Evolutionary conservation across 805 yeast genomes (phyloP).

Genomic region (Metschnikowia gelsemii): DNA sequence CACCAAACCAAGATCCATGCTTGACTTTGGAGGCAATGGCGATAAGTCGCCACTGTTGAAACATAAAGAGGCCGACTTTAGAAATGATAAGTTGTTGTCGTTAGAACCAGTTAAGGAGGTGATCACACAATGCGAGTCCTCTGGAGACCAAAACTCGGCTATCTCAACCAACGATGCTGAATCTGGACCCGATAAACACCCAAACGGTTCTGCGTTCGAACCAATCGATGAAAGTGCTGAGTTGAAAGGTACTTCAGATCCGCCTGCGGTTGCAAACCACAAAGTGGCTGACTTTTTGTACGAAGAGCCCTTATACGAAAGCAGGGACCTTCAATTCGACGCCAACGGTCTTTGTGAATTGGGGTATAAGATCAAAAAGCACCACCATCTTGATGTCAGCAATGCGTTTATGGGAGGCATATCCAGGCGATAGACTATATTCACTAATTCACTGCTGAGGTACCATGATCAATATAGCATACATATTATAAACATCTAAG

Average conservation of each 20-base stretch:
- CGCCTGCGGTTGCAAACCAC: neutral
- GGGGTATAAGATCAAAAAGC: slow-evolving; percentile 43
- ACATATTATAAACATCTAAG: neutral
- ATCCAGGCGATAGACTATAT: slow-evolving; percentile 15
- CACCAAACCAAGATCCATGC: slow-evolving; percentile 30
- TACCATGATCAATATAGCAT: neutral
- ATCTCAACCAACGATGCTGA: neutral
- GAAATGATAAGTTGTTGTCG: slow-evolving; percentile 6
- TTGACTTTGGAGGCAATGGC: slow-evolving; percentile 21
- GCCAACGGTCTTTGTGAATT: slow-evolving; percentile 38
- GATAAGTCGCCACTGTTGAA: slow-evolving; percentile 1
- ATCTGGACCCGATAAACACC: neutral
- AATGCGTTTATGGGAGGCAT: slow-evolving; percentile 32
- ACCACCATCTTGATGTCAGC: slow-evolving; percentile 42
- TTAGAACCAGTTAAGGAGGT: slow-evolving; percentile 16
- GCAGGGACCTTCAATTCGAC: slow-evolving; percentile 23
- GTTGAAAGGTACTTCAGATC: neutral
- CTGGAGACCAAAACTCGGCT: neutral
- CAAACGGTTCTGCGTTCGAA: neutral
- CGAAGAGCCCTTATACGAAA: slow-evolving; percentile 14
- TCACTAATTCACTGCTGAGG: neutral
- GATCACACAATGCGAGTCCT: slow-evolving; percentile 3
- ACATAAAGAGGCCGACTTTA: slow-evolving; percentile 8
- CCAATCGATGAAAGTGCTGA: neutral
- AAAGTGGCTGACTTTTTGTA: slow-evolving; percentile 7